phyloP scores from a whole-genome alignment of 495 filamentous ascomycete species.

The Astrothelium macrocarpum region DNA sequence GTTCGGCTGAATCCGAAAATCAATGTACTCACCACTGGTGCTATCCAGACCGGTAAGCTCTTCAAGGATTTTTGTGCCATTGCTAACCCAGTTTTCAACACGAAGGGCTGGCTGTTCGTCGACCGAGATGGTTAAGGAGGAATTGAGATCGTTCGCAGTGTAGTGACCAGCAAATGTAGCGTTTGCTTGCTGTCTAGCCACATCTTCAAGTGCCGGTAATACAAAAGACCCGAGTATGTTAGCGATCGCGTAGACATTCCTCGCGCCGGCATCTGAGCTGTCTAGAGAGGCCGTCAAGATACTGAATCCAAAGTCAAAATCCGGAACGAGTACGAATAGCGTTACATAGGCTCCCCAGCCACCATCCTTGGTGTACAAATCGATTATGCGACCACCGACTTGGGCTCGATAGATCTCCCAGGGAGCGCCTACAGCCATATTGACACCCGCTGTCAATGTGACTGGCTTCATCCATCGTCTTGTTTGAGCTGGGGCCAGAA shows the following conservation, averaged over 20 bases:
- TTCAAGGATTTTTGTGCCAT: constrained; percentile 37
- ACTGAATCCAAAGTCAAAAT: constrained; percentile 20
- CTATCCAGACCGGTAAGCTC: constrained; percentile 16
- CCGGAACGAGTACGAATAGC: constrained; percentile 13
- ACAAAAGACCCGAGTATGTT: constrained; percentile 25
- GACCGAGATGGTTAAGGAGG: constrained; percentile 30
- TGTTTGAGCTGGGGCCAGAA: constrained; percentile 15
- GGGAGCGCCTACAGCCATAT: constrained; percentile 22
- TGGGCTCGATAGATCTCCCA: constrained; percentile 36
- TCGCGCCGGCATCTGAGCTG: constrained; percentile 16
- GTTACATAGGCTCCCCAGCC: constrained; percentile 21
- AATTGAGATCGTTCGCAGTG: constrained; percentile 15
- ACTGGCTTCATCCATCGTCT: constrained; percentile 25
- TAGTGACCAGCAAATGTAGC: constrained; percentile 38
- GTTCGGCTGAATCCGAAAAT: neutral
- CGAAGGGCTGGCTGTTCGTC: constrained; percentile 38
- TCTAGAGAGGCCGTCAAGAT: constrained; percentile 11
- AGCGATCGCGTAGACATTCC: constrained; percentile 21
- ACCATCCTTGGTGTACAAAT: constrained; percentile 23
- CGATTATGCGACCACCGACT: constrained; percentile 23
- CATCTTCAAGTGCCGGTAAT: constrained; percentile 35
- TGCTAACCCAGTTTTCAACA: constrained; percentile 39
- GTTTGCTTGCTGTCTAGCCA: constrained; percentile 37
- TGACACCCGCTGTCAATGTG: constrained; percentile 12
- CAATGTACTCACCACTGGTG: neutral